A percentile compares a stretch with the other conserved stretches of the same genome.
Evolutionary conservation across 2,329 filamentous ascomycete genomes (phyloP).

Genomic region (Leptographium flavum): DNA sequence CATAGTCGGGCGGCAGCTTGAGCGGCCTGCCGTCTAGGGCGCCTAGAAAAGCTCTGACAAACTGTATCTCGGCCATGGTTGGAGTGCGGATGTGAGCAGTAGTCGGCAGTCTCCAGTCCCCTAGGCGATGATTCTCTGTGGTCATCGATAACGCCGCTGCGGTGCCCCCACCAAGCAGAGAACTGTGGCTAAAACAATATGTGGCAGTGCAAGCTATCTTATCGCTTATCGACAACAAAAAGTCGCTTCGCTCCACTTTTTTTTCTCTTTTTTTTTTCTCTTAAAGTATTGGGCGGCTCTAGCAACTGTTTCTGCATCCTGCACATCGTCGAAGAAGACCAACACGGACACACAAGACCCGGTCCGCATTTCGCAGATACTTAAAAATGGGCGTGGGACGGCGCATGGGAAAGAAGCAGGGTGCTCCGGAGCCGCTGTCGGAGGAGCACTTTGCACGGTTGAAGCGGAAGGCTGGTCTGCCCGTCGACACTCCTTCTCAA

Average conservation of each 20-base stretch:
- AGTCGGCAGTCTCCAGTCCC: too few species aligned
- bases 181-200: background rate
- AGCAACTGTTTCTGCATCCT: background rate
- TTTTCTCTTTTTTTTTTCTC: conserved; percentile 3
- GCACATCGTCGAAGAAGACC: conserved; percentile 13
- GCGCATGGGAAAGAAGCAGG: conserved; percentile 85
- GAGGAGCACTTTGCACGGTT: conserved; percentile 63
- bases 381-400: conserved; percentile 70
- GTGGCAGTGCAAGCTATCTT: background rate
- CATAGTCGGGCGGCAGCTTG: conserved; percentile 79
- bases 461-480: conserved; percentile 72
- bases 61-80: conserved; percentile 68
- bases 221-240: conserved; percentile 8
- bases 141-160: too few species aligned
- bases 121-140: background rate
- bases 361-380: background rate
- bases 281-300: background rate
- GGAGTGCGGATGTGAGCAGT: conserved; percentile 1
- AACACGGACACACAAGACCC: background rate
- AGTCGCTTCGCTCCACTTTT: conserved; percentile 2
- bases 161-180: background rate
- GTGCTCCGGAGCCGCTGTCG: conserved; percentile 66
- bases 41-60: conserved; percentile 71
- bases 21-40: conserved; percentile 63
- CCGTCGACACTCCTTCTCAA: conserved; percentile 37